phyloP scores from a whole-genome alignment of 2,329 filamentous ascomycete genomes.

The Oidium heveae region DNA sequence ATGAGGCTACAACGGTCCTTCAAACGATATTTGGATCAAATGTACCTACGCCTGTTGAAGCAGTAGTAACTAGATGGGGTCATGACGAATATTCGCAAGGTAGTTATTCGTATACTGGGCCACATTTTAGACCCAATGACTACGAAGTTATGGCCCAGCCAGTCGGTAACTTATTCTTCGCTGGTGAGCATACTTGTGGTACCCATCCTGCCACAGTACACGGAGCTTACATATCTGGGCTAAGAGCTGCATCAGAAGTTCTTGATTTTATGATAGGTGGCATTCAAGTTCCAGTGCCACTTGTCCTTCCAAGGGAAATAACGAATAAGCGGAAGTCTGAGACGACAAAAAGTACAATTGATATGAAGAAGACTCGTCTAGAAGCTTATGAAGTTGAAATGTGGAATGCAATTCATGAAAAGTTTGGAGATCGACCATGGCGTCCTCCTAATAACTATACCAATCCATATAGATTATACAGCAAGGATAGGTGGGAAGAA shows the following conservation, averaged over 20 bases:
- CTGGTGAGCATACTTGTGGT: slow-evolving; percentile 85
- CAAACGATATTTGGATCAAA: slow-evolving; percentile 44
- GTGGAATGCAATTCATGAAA: slow-evolving; percentile 23
- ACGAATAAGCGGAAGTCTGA: slow-evolving; percentile 28
- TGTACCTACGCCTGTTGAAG: slow-evolving; percentile 59
- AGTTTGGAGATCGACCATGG: slow-evolving; percentile 49
- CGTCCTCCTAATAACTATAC: slow-evolving; percentile 48
- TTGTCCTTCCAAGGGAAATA: slow-evolving; percentile 40
- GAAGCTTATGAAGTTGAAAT: slow-evolving; percentile 31
- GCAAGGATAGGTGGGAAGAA: slow-evolving; percentile 48
- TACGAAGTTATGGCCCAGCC: slow-evolving; percentile 77
- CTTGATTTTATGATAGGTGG: slow-evolving; percentile 58
- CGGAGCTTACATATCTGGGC: slow-evolving; percentile 79
- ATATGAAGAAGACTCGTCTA: slow-evolving; percentile 25
- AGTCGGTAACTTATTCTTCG: slow-evolving; percentile 77
- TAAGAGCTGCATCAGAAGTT: slow-evolving; percentile 72
- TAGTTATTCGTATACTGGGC: slow-evolving; percentile 84
- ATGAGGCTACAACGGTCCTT: slow-evolving; percentile 58
- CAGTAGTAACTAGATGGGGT: slow-evolving; percentile 79
- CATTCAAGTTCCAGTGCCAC: slow-evolving; percentile 48
- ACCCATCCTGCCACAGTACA: slow-evolving; percentile 94
- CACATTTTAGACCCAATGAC: slow-evolving; percentile 58
- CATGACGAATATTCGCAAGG: slow-evolving; percentile 77
- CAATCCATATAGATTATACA: slow-evolving; percentile 77
- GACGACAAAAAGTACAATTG: slow-evolving; percentile 16